These are phyloP conservation scores for Ceratobasidium sp. DNA, from an alignment of 1,284 basidiomycete genomes.

Conservation along the genomic window DNA sequence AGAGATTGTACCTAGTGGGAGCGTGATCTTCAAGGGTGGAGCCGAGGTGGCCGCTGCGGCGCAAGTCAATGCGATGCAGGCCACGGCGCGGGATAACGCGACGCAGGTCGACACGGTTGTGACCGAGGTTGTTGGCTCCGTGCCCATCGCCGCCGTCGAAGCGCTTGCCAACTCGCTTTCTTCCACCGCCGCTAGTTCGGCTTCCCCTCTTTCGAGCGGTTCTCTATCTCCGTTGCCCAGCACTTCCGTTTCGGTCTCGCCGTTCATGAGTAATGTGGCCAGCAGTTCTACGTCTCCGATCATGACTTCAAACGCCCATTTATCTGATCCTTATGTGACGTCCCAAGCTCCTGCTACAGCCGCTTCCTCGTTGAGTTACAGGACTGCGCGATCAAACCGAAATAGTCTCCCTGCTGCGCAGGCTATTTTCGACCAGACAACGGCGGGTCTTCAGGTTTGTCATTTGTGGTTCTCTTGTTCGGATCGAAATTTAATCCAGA, in stretches of 20 bases:
- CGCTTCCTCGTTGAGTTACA: conserved; percentile 20
- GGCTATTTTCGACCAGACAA: conserved; percentile 20
- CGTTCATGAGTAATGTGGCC: conserved; percentile 6
- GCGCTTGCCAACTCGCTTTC: conserved; percentile 15
- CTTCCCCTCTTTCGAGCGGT: conserved; percentile 21
- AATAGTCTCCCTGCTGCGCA: conserved; percentile 24
- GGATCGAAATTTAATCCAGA: not conserved
- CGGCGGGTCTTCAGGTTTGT: conserved; percentile 4
- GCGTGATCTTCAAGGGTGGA: conserved; percentile 26
- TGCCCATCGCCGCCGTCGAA: not conserved
- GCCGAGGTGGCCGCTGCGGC: conserved; percentile 4
- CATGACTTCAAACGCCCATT: conserved; percentile 14
- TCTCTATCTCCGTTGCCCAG: conserved; percentile 8
- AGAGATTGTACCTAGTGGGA: conserved; percentile 1
- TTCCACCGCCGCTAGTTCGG: not conserved
- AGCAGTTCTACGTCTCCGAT: conserved; percentile 22
- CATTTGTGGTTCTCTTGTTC: conserved; percentile 2
- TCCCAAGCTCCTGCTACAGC: conserved; percentile 5
- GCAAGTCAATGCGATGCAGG: not conserved
- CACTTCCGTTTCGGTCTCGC: conserved; percentile 15
- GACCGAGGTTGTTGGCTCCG: not conserved
- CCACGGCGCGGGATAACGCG: not conserved
- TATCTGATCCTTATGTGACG: conserved; percentile 15
- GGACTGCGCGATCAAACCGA: conserved; percentile 34
- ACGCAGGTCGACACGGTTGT: conserved; percentile 7